Conservation (phyloP, 2,329 filamentous ascomycete genomes). For the Malbranchea cinnamomea region DNA sequence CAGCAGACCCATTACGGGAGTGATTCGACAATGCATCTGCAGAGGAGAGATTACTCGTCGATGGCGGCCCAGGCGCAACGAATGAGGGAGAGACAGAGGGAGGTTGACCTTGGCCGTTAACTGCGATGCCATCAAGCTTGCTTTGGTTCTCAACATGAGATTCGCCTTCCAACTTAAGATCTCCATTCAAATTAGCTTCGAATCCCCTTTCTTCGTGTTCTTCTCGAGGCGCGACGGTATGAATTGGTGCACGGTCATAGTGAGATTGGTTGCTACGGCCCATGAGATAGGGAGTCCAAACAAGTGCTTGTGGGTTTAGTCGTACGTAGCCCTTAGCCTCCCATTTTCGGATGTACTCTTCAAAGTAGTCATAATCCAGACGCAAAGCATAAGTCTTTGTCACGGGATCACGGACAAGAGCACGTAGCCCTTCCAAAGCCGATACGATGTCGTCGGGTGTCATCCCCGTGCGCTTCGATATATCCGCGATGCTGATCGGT, state of each 20-base stretch:
- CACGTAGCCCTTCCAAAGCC: constrained; percentile 75
- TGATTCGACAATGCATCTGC: constrained; percentile 10
- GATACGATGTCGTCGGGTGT: constrained; percentile 94
- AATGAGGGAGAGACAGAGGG: constrained; percentile 5
- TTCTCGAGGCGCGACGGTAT: constrained; percentile 75
- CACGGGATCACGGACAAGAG: constrained; percentile 74
- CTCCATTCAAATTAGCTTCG: constrained; percentile 12
- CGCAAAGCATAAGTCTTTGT: constrained; percentile 82
- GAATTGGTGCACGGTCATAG: constrained; percentile 70
- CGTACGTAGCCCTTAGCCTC: constrained; percentile 77
- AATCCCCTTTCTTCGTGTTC: constrained; percentile 42
- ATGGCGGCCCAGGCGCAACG: constrained; percentile 14
- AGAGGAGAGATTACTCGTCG: constrained; percentile 16
- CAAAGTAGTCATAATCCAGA: constrained; percentile 72
- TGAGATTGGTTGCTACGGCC: constrained; percentile 68
- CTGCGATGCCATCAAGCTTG: constrained; percentile 2
- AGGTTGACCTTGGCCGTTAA: constrained; percentile 3
- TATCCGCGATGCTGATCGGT: constrained; percentile 38
- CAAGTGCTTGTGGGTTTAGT: constrained; percentile 62
- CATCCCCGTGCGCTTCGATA: constrained; percentile 80
- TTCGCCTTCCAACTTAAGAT: constrained; percentile 3
- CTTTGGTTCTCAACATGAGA: neutral
- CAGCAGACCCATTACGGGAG: constrained; percentile 11
- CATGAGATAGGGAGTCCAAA: constrained; percentile 97
- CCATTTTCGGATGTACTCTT: constrained; percentile 77